Evolutionary conservation across 2,329 filamentous ascomycete genomes (phyloP).

Genomic region (Fusarium sp.): DNA sequence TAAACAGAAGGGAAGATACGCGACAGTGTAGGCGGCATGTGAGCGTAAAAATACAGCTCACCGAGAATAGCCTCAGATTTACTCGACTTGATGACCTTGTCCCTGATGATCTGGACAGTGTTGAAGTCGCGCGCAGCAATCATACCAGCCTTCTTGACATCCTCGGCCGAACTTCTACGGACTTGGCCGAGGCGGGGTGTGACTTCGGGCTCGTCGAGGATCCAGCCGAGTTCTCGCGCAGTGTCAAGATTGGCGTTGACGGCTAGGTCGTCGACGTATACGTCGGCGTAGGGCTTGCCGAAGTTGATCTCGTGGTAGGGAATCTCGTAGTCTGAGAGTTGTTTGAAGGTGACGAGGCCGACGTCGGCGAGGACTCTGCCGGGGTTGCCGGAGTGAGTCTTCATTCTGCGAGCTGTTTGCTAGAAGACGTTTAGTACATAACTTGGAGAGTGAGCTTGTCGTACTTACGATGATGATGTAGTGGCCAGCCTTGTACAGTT

Average conservation of each 20-base stretch:
- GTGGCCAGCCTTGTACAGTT: background rate
- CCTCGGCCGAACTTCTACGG: background rate
- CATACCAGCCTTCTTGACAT: background rate
- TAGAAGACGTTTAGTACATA: rapidly evolving
- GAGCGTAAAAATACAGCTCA: background rate
- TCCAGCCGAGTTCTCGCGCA: background rate
- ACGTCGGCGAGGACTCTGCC: background rate
- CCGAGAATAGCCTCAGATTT: background rate
- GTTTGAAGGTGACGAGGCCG: background rate
- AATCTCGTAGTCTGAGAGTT: background rate
- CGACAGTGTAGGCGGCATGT: background rate
- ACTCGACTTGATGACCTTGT: background rate
- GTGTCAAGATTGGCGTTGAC: background rate
- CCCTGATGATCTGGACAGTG: background rate
- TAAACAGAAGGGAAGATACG: background rate
- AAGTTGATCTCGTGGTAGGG: background rate
- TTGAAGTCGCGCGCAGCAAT: background rate
- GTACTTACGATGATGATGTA: background rate
- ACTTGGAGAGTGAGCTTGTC: rapidly evolving
- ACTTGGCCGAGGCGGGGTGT: background rate
- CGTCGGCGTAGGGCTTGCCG: background rate
- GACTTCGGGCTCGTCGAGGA: background rate
- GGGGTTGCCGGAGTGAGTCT: background rate
- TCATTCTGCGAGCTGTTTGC: background rate
- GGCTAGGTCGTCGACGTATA: background rate